Conservation (phyloP, 768 basidiomycete species). For the Lanmaoa rubissima region DNA sequence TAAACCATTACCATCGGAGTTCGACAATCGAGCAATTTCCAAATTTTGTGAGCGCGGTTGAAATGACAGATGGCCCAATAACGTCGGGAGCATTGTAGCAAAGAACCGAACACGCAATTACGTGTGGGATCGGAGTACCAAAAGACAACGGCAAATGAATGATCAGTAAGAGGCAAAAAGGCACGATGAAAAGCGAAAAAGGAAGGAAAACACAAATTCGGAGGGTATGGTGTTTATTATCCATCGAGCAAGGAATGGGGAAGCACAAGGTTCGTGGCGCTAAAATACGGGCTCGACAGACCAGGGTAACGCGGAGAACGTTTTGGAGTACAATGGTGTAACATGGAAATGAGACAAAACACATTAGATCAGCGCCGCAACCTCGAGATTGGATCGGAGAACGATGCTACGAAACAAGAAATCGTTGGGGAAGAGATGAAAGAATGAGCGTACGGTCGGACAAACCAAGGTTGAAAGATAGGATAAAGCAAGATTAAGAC, state of each 20-base stretch:
- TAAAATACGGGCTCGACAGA: constrained; percentile 14
- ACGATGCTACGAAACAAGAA: constrained; percentile 32
- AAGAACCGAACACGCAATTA: constrained; percentile 25
- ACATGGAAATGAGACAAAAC: constrained; percentile 21
- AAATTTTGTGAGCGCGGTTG: constrained; percentile 4
- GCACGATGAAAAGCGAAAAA: constrained; percentile 7
- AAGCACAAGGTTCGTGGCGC: constrained; percentile 19
- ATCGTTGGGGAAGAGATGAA: constrained; percentile 13
- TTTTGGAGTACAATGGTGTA: constrained; percentile 15
- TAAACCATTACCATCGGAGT: constrained; percentile 1
- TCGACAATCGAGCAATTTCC: constrained; percentile 8
- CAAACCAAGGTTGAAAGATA: constrained; percentile 19
- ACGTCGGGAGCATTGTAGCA: constrained; percentile 14
- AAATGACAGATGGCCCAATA: constrained; percentile 1
- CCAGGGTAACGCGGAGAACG: constrained; percentile 2
- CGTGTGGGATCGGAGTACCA: constrained; percentile 27
- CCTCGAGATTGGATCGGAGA: constrained; percentile 37
- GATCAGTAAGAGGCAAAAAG: constrained; percentile 16
- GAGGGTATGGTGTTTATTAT: constrained; percentile 18
- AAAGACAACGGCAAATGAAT: constrained; percentile 20
- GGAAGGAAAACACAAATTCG: neutral
- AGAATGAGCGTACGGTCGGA: constrained; percentile 29
- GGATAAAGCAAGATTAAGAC: constrained; percentile 36
- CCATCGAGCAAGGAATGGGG: constrained; percentile 14
- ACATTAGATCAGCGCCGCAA: constrained; percentile 34